Evolutionary conservation across 768 basidiomycete species (phyloP).

Genomic region (Suillus fuscotomentosus): DNA sequence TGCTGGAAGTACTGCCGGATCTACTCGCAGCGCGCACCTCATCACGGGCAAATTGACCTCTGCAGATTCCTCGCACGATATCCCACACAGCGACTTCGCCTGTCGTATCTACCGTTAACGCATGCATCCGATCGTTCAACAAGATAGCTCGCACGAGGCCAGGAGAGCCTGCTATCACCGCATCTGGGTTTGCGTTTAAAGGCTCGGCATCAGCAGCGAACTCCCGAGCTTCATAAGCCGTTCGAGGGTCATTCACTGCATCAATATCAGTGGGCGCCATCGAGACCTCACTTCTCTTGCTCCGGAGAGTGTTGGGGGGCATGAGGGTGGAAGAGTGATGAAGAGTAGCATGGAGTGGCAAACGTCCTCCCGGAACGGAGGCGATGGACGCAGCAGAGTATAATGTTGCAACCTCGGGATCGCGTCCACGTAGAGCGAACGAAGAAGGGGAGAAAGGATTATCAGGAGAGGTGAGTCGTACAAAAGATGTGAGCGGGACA

Average conservation of each 20-base stretch:
- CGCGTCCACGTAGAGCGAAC: conserved; percentile 40
- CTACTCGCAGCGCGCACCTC: conserved; percentile 63
- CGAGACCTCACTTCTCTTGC: conserved; percentile 17
- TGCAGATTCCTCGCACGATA: conserved; percentile 73
- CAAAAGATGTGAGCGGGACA: conserved; percentile 69
- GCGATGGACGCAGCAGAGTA: conserved; percentile 84
- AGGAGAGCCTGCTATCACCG: conserved; percentile 68
- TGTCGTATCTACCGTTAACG: conserved; percentile 84
- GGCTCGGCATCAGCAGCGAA: conserved; percentile 76
- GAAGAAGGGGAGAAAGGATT: conserved; percentile 50
- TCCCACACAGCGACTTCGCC: conserved; percentile 94
- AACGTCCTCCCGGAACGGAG: conserved; percentile 54
- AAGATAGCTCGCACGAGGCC: conserved; percentile 83
- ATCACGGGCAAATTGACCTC: conserved; percentile 64
- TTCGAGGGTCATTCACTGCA: conserved; percentile 38
- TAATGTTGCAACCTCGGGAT: conserved; percentile 80
- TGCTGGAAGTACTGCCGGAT: conserved; percentile 43
- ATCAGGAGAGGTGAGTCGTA: conserved; percentile 67
- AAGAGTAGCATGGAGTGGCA: conserved; percentile 37
- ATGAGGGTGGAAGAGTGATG: conserved; percentile 24
- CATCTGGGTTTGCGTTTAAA: conserved; percentile 55
- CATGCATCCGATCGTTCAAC: conserved; percentile 87
- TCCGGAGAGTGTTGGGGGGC: conserved; percentile 26
- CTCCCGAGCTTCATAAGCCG: conserved; percentile 70
- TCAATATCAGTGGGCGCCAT: conserved; percentile 26